A percentile compares a stretch with the other conserved stretches of the same genome.
Conservation (phyloP, 2,329 filamentous ascomycete species). For the Verticillium alfalfae region DNA sequence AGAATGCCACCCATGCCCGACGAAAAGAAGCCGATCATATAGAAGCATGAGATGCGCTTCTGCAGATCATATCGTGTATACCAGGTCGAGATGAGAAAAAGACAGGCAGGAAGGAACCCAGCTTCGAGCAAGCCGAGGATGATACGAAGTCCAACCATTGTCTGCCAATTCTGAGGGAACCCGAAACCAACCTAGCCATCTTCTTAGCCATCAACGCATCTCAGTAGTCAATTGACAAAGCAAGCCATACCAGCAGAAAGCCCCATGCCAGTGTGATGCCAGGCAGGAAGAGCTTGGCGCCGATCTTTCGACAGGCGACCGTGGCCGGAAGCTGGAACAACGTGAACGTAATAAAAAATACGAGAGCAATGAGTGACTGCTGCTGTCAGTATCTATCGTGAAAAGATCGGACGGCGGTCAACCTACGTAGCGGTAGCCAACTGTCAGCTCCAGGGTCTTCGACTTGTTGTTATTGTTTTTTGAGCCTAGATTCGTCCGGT, state of each 20-base stretch:
- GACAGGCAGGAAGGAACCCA: conserved; percentile 46
- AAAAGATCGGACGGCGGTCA: not conserved
- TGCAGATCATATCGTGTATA: conserved; percentile 62
- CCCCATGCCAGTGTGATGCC: conserved; percentile 13
- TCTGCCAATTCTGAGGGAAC: not conserved
- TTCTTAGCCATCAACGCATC: conserved; percentile 10
- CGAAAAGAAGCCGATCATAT: conserved; percentile 16
- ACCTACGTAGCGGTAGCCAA: conserved; percentile 12
- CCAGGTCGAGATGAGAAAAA: conserved; percentile 58
- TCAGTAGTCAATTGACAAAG: not conserved
- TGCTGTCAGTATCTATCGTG: not conserved
- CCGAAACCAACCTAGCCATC: conserved; percentile 10
- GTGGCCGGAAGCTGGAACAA: conserved; percentile 13
- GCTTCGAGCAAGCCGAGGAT: conserved; percentile 12
- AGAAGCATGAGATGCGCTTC: conserved; percentile 36
- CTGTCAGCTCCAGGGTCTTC: conserved; percentile 5
- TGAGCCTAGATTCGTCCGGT: conserved; percentile 10
- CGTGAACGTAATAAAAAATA: conserved; percentile 14
- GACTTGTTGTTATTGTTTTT: conserved; percentile 13
- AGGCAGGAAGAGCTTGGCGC: conserved; percentile 12
- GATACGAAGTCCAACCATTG: conserved; percentile 6
- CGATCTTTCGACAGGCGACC: conserved; percentile 12
- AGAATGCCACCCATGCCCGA: conserved; percentile 15
- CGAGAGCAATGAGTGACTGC: conserved; percentile 5
- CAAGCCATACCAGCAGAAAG: conserved; percentile 1